Base-by-base conservation (phyloP, 192 early-diverging fungal genomes). In the Ambispora gerdemannii region DNA sequence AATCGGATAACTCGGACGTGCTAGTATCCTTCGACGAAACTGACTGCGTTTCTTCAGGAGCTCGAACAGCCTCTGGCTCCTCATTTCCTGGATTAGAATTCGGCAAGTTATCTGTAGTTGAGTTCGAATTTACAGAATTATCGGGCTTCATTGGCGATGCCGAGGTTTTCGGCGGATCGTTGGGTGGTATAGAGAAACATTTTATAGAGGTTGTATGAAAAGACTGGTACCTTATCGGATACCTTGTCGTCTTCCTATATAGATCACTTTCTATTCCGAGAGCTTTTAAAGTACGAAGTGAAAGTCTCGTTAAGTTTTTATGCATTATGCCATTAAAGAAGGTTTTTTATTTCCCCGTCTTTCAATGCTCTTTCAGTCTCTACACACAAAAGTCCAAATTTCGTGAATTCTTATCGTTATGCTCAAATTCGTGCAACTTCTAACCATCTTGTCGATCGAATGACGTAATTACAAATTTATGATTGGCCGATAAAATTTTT, bases 101-200 rank as follows among this genome's bases (percentile, higher is more conserved):
- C 4, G 52, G 38, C 43, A 22, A 24, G 8, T 7, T 59, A 20
- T 70, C 68, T 10, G 56, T 70, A 15, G 53, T 19, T 4, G 35
- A 11, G 43, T 38, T 70, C n/a, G 52, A 28, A 38, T n/a, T 1
- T 27, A 30, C 25, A 13, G 24, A 1, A 56, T 27, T 49, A 19
- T n/a, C 50, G 3, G 68, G 68, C 30, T 70, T 56, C 2, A 70
- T 15, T 1, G 68, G 68, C 20, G 68, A 60, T 31, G 27, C 35
- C 0, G 20, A 36, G 30, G 25, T 43, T 28, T 58, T 70, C 13
- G 68, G 36, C 2, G 22, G 50, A 38, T 70, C 68, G 31, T 34
- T 67, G 3, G 52, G 34, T 53, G 52, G 30, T 7, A 30, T 70
- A 43, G 68, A 32, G 22, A 70, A 58, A 32, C 28, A 10, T 56